Evolutionary conservation across 2,329 filamentous ascomycete species (phyloP), one percentile per base, ranked within the genome.

Genomic region (Diaporthe velutina): DNA sequence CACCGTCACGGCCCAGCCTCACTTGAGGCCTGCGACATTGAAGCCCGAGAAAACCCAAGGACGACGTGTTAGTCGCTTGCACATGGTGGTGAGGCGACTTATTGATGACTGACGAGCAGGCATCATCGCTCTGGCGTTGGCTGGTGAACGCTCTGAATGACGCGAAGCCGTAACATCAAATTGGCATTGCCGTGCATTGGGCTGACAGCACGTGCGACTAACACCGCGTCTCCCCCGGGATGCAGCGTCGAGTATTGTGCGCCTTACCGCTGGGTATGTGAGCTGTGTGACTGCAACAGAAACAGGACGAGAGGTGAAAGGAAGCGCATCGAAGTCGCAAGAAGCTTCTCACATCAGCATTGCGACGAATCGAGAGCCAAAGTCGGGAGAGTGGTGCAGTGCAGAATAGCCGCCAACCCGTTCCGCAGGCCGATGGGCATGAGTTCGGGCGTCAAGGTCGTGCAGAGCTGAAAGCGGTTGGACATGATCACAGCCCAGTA

Each of bases 1-100:
- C 61, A 60, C 48, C 66, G 55, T 66, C 40, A 54, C 57, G 61
- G 66, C 74, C 74, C 74, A 75, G 74, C 74, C 71, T 71, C 66
- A 35, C 45, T 70, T 22, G 50, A 60, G 61, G 45, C 72, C 45
- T 60, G 25, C 42, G 38, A 30, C 55, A 55, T 61, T 64, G 71
- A 67, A 58, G 71, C 74, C 64, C 58, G 33, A 73, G n/a, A 58
- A 60, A 19, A 33, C 71, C 60, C 42, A 48, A 42, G 22, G 57
- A 71, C 71, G 15, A 68, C 33, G 58, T 54, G 25, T 60, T 30
- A 48, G 58, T 61, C 38, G 22, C 42, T 22, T 52, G 28, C 13
- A n/a, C 57, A 33, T 30, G 12, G 48, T 42, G 70, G 45, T 64
- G 70, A 72, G 52, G 48, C 64, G 38, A 55, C 35, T 48, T 64